Conservation (phyloP, 345 rosid genomes). For the Pseudoturritis turrita region DNA sequence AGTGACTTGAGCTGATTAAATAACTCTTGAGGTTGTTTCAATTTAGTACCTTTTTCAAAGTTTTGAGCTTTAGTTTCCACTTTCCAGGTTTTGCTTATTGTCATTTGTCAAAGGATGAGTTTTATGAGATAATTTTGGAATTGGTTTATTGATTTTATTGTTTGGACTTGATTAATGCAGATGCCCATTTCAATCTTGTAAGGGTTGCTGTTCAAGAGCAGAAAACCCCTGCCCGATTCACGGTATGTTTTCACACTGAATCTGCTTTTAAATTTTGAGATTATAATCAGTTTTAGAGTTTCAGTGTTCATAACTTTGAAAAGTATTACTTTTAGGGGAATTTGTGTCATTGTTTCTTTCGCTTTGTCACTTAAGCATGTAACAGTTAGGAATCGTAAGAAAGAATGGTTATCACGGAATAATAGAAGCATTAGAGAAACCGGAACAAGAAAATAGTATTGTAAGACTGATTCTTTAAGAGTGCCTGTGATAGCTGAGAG, state of each 20-base stretch:
- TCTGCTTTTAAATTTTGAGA: neutral
- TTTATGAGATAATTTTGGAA: neutral
- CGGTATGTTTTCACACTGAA: conserved; percentile 38
- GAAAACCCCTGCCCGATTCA: conserved; percentile 95
- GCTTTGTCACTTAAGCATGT: neutral
- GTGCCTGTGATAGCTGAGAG: neutral
- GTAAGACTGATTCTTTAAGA: neutral
- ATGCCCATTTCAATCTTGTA: conserved; percentile 94
- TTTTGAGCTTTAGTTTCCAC: neutral
- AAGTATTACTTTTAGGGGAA: neutral
- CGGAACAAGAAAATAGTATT: neutral
- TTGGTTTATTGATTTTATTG: neutral
- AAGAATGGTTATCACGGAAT: neutral
- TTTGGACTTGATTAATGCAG: conserved; percentile 42
- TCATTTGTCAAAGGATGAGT: neutral
- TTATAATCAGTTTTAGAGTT: neutral
- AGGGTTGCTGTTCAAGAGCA: conserved; percentile 91
- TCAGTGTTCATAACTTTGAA: neutral
- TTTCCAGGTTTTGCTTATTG: neutral
- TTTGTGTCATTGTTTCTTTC: neutral
- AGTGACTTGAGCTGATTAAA: neutral
- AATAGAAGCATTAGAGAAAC: neutral
- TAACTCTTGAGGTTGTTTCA: neutral
- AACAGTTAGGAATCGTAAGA: neutral
- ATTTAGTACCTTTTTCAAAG: neutral